phyloP scores from a whole-genome alignment of 2,329 filamentous ascomycete species.

The Penicillium sp. region DNA sequence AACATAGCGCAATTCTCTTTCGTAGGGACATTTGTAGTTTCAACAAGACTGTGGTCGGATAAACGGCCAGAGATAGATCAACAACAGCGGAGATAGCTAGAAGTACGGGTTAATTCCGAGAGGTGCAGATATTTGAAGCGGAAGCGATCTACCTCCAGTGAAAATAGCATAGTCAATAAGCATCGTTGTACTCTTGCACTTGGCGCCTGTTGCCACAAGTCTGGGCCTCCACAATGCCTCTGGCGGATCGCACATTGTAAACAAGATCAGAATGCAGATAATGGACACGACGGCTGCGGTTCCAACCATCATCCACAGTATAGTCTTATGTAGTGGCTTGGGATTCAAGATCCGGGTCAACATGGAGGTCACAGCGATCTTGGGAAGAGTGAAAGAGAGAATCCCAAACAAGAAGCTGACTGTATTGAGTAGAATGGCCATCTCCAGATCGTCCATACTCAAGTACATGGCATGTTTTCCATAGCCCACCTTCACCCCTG shows the following conservation, averaged over 20 bases:
- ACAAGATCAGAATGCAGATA: conserved; percentile 42
- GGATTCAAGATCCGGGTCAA: conserved; percentile 31
- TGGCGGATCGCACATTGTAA: conserved; percentile 45
- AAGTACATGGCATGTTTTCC: conserved; percentile 42
- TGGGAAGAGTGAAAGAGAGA: conserved; percentile 30
- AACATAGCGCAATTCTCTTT: conserved; percentile 12
- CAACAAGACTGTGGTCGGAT: conserved; percentile 25
- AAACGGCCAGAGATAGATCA: conserved; percentile 36
- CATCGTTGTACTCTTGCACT: conserved; percentile 37
- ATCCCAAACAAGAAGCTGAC: conserved; percentile 31
- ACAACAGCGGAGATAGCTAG: conserved; percentile 31
- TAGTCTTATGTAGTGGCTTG: conserved; percentile 12
- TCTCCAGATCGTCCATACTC: conserved; percentile 26
- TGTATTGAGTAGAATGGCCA: conserved; percentile 26
- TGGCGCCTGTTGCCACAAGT: conserved; percentile 30
- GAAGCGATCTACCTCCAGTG: conserved; percentile 36
- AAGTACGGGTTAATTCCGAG: neutral
- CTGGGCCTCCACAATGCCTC: conserved; percentile 40
- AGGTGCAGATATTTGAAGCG: neutral
- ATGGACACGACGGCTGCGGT: conserved; percentile 33
- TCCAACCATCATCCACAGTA: conserved; percentile 30
- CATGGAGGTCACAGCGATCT: conserved; percentile 30
- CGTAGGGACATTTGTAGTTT: conserved; percentile 11
- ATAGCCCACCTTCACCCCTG: conserved; percentile 39
- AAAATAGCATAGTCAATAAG: conserved; percentile 44